Evolutionary conservation across 495 filamentous ascomycete genomes (phyloP).

Genomic region (Sordaria brevicollis): DNA sequence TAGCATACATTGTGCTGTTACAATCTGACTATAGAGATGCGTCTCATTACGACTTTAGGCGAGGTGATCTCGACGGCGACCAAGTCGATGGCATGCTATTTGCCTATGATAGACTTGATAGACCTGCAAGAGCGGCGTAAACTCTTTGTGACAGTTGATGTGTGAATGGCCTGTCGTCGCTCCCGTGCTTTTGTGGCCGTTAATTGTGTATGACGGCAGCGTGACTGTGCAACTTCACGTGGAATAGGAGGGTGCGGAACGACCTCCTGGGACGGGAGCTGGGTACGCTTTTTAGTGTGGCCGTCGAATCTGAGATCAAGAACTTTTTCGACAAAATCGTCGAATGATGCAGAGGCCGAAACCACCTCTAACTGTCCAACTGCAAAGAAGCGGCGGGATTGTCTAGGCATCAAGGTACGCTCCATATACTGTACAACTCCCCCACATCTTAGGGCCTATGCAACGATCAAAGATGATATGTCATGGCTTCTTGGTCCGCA

Average conservation of each 20-base stretch:
- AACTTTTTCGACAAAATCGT: not conserved
- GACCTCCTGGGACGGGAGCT: not conserved
- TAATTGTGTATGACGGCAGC: not conserved
- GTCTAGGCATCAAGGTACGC: not conserved
- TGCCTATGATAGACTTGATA: not conserved
- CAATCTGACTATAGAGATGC: not conserved
- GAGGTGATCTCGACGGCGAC: not conserved
- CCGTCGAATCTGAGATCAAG: not conserved
- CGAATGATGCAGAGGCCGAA: not conserved
- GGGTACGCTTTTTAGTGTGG: not conserved
- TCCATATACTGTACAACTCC: not conserved
- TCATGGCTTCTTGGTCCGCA: not conserved
- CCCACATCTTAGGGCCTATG: not conserved
- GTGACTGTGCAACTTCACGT: not conserved
- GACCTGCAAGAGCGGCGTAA: not conserved
- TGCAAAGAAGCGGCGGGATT: not conserved
- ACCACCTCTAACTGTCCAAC: not conserved
- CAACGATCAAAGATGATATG: not conserved
- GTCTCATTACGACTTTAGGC: not conserved
- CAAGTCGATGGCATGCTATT: not conserved
- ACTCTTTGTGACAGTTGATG: not conserved
- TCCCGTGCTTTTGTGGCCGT: not conserved
- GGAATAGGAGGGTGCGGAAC: not conserved
- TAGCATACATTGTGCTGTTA: not conserved
- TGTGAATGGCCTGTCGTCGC: not conserved